Percentiles rank a stretch among this genome's conserved stretches.
phyloP scores from a whole-genome alignment of 768 basidiomycete genomes.

The Pleurotus pulmonarius region DNA sequence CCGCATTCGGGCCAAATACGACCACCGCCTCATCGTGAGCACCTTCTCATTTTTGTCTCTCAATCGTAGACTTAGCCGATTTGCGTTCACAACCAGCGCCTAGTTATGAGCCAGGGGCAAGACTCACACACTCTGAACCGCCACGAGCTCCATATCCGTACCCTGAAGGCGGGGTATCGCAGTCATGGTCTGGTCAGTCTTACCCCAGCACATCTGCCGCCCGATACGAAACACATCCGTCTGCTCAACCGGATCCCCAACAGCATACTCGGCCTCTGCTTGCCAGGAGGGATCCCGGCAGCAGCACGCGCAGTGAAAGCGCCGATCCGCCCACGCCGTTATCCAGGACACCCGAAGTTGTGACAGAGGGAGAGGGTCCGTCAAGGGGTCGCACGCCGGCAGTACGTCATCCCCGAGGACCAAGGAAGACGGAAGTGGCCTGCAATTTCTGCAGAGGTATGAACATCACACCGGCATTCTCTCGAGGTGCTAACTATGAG shows the following conservation, averaged over 20 bases:
- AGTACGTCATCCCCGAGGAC: slow-evolving; percentile 6
- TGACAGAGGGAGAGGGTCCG: slow-evolving; percentile 5
- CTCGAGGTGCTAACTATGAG: background rate
- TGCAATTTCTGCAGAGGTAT: slow-evolving; percentile 78
- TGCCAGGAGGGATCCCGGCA: background rate
- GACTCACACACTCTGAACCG: background rate
- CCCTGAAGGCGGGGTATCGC: background rate
- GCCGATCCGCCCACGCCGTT: slow-evolving; percentile 1
- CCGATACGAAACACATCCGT: slow-evolving; percentile 7
- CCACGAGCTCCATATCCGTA: background rate
- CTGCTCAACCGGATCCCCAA: slow-evolving; percentile 9
- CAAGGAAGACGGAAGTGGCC: slow-evolving; percentile 59
- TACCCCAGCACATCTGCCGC: slow-evolving; percentile 6
- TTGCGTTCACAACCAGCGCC: background rate
- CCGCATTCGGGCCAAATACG: background rate
- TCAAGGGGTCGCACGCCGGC: slow-evolving; percentile 4
- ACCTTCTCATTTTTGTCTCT: background rate
- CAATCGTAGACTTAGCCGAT: background rate
- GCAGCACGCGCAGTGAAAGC: slow-evolving; percentile 1
- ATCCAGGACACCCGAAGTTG: slow-evolving; percentile 1
- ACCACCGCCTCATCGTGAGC: slow-evolving; percentile 1
- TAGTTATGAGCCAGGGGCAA: slow-evolving; percentile 3
- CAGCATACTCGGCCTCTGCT: slow-evolving; percentile 1
- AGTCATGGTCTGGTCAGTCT: slow-evolving; percentile 8
- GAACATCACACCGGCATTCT: slow-evolving; percentile 2